Evolutionary conservation across 169 alveolate species (phyloP), one percentile per base, ranked within the genome.

Genomic region (Eimeria maxima): DNA sequence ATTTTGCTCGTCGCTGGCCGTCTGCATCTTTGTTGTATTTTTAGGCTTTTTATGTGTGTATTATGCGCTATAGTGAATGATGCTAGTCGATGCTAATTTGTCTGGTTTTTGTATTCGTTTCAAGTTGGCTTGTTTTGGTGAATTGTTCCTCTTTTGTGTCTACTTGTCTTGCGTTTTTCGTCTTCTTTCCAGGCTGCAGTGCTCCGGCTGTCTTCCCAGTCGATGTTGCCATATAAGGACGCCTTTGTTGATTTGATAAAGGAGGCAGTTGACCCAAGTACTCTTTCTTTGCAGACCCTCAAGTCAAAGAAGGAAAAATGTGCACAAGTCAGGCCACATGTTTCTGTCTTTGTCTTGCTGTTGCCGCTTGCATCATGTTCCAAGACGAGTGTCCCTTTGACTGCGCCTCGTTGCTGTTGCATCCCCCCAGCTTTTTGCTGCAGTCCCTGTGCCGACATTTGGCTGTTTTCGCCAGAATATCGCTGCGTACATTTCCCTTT

Each of bases 251-350:
- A 4, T 24, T 50, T 63, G 16, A 22, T 76, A 13, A n/a, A 29
- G 80, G 60, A 92, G 84, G 24, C 20, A 44, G 44, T 76, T 4
- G 38, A 24, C 5, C 83, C 83, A 53, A 38, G 13, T n/a, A 83
- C 91, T 4, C 42, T 57, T 14, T 76, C 83, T 45, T 27, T 92
- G 60, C 96, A 92, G 73, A 55, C 47, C 3, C 73, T 92, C 3
- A 57, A 65, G 18, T 92, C 96, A 22, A 55, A 80, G 33, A 92
- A 92, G 50, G 96, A 92, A 24, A 92, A 92, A 60, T 84, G 60
- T 4, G 96, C 96, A 16, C 86, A 78, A 81, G 96, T 92, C 16
- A 18, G 80, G 38, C 38, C 38, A 33, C 38, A 33, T 33, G 38
- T 60, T 42, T 65, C 22, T 0, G 74, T 22, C 1, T 60, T 60